phyloP scores from a whole-genome alignment of 2,329 filamentous ascomycete species.

The Aspergillus pseudoglaucus region DNA sequence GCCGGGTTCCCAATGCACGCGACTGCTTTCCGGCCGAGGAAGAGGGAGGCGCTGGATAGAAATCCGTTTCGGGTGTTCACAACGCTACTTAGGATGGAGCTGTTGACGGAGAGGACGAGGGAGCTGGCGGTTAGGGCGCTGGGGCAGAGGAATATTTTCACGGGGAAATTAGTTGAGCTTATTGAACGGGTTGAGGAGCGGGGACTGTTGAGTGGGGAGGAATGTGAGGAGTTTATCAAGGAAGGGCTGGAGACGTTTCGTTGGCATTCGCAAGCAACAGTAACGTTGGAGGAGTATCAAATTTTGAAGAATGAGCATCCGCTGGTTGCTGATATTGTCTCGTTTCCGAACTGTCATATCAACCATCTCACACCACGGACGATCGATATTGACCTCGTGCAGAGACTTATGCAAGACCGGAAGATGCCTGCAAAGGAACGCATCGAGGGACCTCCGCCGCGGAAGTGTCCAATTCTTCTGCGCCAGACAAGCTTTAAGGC shows the following conservation, averaged over 20 bases:
- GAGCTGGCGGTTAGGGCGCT: conserved; percentile 30
- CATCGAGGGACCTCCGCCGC: conserved; percentile 47
- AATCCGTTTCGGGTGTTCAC: conserved; percentile 45
- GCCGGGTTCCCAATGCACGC: conserved; percentile 48
- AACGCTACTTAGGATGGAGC: conserved; percentile 37
- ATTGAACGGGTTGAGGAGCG: conserved; percentile 30
- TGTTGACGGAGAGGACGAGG: conserved; percentile 30
- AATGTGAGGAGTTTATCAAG: conserved; percentile 35
- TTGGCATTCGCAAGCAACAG: conserved; percentile 41
- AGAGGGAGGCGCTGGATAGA: conserved; percentile 24
- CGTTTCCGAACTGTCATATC: conserved; percentile 42
- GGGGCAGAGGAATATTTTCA: conserved; percentile 39
- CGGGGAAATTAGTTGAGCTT: conserved; percentile 29
- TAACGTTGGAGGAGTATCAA: conserved; percentile 38
- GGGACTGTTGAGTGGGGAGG: conserved; percentile 18
- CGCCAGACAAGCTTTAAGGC: conserved; percentile 51
- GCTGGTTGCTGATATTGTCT: conserved; percentile 44
- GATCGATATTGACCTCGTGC: conserved; percentile 43
- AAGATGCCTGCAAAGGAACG: conserved; percentile 43
- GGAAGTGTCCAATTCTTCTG: conserved; percentile 43
- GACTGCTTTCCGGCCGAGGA: conserved; percentile 45
- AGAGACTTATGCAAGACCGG: conserved; percentile 36
- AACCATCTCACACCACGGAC: conserved; percentile 51
- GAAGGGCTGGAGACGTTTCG: conserved; percentile 44
- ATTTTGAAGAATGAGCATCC: conserved; percentile 40